phyloP scores from a whole-genome alignment of 441 rosid genomes.

The Syzygium malaccense region DNA sequence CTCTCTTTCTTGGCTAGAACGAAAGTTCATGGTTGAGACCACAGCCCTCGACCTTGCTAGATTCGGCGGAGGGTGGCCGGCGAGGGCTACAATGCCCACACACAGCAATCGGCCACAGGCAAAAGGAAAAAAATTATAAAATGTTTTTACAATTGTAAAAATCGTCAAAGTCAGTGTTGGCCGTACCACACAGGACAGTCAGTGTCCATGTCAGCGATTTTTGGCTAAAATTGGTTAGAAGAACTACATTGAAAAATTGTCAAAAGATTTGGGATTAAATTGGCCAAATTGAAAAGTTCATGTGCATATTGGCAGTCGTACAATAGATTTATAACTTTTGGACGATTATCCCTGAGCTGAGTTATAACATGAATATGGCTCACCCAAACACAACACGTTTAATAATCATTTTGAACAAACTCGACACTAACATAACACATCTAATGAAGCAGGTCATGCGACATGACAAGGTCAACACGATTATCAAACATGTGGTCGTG shows the following conservation, averaged over 20 bases:
- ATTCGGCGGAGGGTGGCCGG: no score
- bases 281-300: not conserved
- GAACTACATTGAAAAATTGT: not conserved
- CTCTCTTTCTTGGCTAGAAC: not conserved
- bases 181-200: not conserved
- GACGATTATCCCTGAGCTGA: not conserved
- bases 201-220: not conserved
- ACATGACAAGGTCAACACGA: not conserved
- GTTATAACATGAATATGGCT: not conserved
- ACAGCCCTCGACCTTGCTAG: no score
- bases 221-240: no score
- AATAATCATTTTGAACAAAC: not conserved
- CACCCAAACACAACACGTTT: not conserved
- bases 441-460: not conserved
- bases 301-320: rapidly evolving
- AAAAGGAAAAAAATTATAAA: not conserved
- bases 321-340: not conserved
- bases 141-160: not conserved
- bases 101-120: not conserved
- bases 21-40: not conserved
- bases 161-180: not conserved
- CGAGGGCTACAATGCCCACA: no score
- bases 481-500: not conserved
- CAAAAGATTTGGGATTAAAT: not conserved
- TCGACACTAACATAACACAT: not conserved